Base-by-base conservation (phyloP, 164 flowering plant species). In the Magnolia changhungtana region DNA sequence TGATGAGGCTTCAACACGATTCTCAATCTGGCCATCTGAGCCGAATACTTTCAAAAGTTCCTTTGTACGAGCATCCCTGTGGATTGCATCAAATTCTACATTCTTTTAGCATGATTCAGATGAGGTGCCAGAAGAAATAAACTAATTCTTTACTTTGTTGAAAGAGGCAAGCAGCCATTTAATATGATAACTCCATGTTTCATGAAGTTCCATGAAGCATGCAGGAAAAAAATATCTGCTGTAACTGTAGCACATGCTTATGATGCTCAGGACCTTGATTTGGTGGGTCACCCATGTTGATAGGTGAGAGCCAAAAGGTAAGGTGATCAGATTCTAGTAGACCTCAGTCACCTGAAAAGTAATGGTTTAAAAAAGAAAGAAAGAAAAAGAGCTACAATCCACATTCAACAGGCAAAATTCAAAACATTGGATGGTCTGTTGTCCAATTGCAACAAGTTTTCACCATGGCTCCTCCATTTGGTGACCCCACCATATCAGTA, bases 51-150 rank as follows among this genome's bases (percentile, higher is more conserved):
- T 92, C 78, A 89, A 65, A 75, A 96, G 92, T 74, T 96, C 98
- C 85, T 84, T 91, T 31, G 91, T 90, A n/a, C 98, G 93, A 77
- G 98, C 97, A 84, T 94, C 93, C 99, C 99, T 96, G 85, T 65
- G 58, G 64, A 69, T 65, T 24, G 71, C 63, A 27, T 58, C 58
- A 24, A 78, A 67, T 21, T 45, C 45, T 29, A 14, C 24, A 71
- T 61, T 23, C 51, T 72, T 61, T 63, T 72, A 24, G 29, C 9
- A 68, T 21, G 67, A 74, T 72, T 50, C 5, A 45, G 58, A 72
- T 29, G 24, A 49, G 20, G 23, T 16, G 10, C 14, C 16, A 8
- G 71, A 13, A 67, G n/a, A 64, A 50, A 50, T 45, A 67, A 69
- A 74, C 52, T 14, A 1, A 37, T 4, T 37, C 6, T 37, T 37